Evolutionary conservation across 306 rosid genomes (phyloP).

Genomic region (Sesbania bispinosa): DNA sequence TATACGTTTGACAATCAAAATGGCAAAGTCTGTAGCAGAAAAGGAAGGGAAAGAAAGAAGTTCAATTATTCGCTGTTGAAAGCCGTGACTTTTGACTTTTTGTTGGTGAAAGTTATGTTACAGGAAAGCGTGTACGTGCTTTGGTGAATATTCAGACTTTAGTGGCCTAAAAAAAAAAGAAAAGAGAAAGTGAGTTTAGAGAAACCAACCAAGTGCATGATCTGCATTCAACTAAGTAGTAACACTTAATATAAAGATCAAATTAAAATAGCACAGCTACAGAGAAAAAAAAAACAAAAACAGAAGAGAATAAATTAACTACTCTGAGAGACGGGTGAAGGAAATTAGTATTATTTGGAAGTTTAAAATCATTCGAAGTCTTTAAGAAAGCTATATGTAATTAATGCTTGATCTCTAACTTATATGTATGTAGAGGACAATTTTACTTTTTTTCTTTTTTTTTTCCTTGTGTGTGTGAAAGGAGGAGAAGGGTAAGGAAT

Average conservation of each 20-base stretch:
- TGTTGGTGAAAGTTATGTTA: slow-evolving; percentile 49
- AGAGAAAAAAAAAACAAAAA: not conserved
- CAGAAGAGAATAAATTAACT: not conserved
- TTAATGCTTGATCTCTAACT: not conserved
- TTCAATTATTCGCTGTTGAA: slow-evolving; percentile 40
- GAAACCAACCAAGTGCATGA: slow-evolving; percentile 24
- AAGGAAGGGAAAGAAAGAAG: slow-evolving; percentile 37
- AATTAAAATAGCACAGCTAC: not conserved
- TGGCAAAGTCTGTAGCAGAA: slow-evolving; percentile 32
- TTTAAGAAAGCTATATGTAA: not conserved
- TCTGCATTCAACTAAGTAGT: slow-evolving; percentile 20
- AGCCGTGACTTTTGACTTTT: slow-evolving; percentile 69
- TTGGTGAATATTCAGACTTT: slow-evolving; percentile 26
- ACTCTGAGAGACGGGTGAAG: not conserved
- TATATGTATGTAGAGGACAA: not conserved
- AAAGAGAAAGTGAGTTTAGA: slow-evolving; percentile 15
- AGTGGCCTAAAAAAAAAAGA: slow-evolving; percentile 41
- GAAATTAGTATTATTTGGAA: not conserved
- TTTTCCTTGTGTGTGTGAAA: not conserved
- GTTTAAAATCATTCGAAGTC: not conserved
- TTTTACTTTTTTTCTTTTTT: too few relatives aligned
- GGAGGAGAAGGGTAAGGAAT: slow-evolving; percentile 15
- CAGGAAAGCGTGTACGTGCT: slow-evolving; percentile 37
- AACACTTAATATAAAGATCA: not conserved
- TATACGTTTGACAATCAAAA: slow-evolving; percentile 39